Percentiles rank a stretch among this genome's conserved stretches.
Evolutionary conservation across 768 basidiomycete genomes (phyloP).

Genomic region (Albatrellus ellisii): DNA sequence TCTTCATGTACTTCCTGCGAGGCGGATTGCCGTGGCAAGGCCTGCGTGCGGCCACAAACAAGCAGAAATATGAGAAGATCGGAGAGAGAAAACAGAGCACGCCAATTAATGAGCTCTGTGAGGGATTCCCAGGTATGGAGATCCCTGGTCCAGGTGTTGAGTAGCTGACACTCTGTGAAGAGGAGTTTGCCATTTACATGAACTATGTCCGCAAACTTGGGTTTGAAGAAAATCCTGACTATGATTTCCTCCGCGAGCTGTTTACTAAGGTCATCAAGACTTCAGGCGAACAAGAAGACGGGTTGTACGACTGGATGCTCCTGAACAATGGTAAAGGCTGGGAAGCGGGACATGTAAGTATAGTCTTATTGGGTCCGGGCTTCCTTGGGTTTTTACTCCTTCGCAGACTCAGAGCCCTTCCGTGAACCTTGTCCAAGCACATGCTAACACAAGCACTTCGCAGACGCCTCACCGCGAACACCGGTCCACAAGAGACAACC

Average conservation of each 20-base stretch:
- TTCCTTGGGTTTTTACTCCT: neutral
- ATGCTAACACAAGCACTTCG: slow-evolving; percentile 41
- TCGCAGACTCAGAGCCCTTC: slow-evolving; percentile 25
- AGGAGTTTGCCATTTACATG: slow-evolving; percentile 98
- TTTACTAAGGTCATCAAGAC: slow-evolving; percentile 89
- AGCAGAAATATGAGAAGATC: slow-evolving; percentile 99
- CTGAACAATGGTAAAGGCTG: slow-evolving; percentile 92
- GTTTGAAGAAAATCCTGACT: slow-evolving; percentile 95
- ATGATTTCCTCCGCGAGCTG: slow-evolving; percentile 92
- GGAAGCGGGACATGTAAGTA: slow-evolving; percentile 76
- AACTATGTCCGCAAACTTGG: slow-evolving; percentile 98
- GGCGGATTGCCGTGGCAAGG: slow-evolving; percentile 98
- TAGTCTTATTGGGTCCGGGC: slow-evolving; percentile 2
- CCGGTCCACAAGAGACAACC: slow-evolving; percentile 30
- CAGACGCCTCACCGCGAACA: slow-evolving; percentile 40
- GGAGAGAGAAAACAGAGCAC: slow-evolving; percentile 98
- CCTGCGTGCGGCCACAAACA: slow-evolving; percentile 94
- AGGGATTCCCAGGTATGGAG: slow-evolving; percentile 79
- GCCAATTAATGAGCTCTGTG: slow-evolving; percentile 82
- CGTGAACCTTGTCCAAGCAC: slow-evolving; percentile 33
- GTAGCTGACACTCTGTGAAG: slow-evolving; percentile 25
- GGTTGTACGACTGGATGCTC: slow-evolving; percentile 93
- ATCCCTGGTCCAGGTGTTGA: slow-evolving; percentile 1
- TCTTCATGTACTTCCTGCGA: slow-evolving; percentile 98
- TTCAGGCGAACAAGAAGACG: slow-evolving; percentile 79